Evolutionary conservation across 257 asterid genomes (phyloP).

Genomic region (Lycium barbarum): DNA sequence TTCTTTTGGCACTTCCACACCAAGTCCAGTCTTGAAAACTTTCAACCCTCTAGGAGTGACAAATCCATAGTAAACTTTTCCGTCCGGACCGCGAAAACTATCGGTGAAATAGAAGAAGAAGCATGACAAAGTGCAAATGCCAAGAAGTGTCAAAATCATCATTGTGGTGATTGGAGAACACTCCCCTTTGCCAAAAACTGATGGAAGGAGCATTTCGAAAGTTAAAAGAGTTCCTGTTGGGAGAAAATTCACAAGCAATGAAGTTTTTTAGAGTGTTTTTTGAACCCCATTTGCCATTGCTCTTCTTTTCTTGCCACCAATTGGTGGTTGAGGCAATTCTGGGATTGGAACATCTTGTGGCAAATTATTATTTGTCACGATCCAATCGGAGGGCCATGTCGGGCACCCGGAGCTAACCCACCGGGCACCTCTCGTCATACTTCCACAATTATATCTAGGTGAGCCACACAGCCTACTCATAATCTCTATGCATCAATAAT

Average conservation of each 20-base stretch:
- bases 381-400: too few species aligned
- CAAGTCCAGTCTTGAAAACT: slow-evolving; percentile 75
- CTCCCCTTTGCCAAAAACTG: slow-evolving; percentile 64
- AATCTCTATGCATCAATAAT: too few species aligned
- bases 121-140: slow-evolving; percentile 73
- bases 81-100: slow-evolving; percentile 79
- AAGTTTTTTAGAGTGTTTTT: slow-evolving; percentile 81
- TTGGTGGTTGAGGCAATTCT: slow-evolving; percentile 34
- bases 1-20: slow-evolving; percentile 71
- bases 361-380: too few species aligned
- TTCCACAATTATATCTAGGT: too few species aligned
- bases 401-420: too few species aligned
- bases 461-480: too few species aligned
- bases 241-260: slow-evolving; percentile 81
- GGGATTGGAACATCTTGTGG: not conserved
- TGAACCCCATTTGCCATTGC: slow-evolving; percentile 83
- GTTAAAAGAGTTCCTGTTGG: slow-evolving; percentile 95
- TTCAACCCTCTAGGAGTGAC: slow-evolving; percentile 74
- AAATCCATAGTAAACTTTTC: slow-evolving; percentile 80
- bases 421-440: too few species aligned
- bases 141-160: slow-evolving; percentile 72
- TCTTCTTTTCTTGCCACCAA: slow-evolving; percentile 54
- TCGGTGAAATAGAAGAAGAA: slow-evolving; percentile 97
- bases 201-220: slow-evolving; percentile 91
- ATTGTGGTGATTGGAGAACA: slow-evolving; percentile 67